Base-by-base conservation (phyloP, 768 basidiomycete genomes). In the Mycena venus region DNA sequence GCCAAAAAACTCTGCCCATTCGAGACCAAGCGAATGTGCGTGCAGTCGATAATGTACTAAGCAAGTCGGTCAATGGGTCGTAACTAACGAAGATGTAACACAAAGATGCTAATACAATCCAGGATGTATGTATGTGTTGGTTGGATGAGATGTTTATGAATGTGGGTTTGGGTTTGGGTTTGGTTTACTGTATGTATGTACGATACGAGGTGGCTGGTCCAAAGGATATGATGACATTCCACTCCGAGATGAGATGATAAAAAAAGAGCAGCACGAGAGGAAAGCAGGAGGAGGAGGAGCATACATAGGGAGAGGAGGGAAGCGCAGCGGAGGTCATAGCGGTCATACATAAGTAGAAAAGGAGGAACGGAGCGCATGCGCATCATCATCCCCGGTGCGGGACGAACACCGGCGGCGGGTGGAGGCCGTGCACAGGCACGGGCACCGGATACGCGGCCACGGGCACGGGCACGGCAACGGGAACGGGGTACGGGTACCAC, bases 31-130 rank as follows among this genome's bases (percentile, higher is more conserved):
- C 27, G 51, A 44, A 71, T 58, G 62, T 60, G 59, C 62, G 47
- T 62, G 68, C 60, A 70, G 42, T 58, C 62, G 56, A 64, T 44
- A 55, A 55, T 44, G 29, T 31, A 61, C 1, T 15, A 32, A 17
- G 44, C 31, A 42, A n/a, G n/a, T n/a, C n/a, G 47, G 42, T 49
- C 42, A 34, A n/a, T n/a, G n/a, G n/a, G n/a, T n/a, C n/a, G 34
- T 47, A n/a, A n/a, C n/a, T n/a, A n/a, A n/a, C n/a, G n/a, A n/a
- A 21, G 56, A 8, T 42, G 56, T 59, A n/a, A n/a, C n/a, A n/a
- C n/a, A n/a, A n/a, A n/a, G 63, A 66, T 72, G 70, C 70, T 72
- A 49, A 58, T 71, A 71, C 70, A 71, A 71, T 71, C 70, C 63
- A 47, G 40, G 12, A 31, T 64, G 53, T 58, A 36, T 53, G 32